Evolutionary conservation across 2,329 filamentous ascomycete species (phyloP).

Genomic region (Penicillium sp.): DNA sequence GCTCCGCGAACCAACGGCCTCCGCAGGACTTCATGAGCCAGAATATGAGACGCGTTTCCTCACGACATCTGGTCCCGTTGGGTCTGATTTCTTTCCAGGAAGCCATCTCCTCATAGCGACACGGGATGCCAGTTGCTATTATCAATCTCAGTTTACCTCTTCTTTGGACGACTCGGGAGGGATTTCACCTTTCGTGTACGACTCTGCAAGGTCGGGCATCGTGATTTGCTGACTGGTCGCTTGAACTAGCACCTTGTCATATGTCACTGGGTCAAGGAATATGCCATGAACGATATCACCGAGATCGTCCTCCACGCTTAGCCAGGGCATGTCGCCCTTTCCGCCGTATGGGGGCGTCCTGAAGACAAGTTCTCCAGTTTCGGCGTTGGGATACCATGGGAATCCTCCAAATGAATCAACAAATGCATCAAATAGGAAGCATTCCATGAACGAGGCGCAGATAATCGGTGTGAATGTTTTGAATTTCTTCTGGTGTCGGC

Average conservation of each 20-base stretch:
- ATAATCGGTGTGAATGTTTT: neutral
- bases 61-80: neutral
- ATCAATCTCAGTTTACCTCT: neutral
- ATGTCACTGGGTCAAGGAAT: neutral
- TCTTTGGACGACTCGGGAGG: neutral
- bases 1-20: neutral
- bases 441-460: neutral
- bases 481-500: neutral
- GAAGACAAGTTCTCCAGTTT: neutral
- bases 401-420: neutral
- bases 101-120: too few relatives aligned
- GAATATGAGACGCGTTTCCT: neutral
- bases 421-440: neutral
- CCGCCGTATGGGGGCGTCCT: neutral
- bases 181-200: too few relatives aligned
- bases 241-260: neutral
- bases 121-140: too few relatives aligned
- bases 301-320: neutral
- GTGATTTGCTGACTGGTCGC: neutral
- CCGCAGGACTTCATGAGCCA: neutral
- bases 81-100: too few relatives aligned
- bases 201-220: neutral
- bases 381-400: neutral
- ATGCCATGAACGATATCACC: neutral
- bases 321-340: neutral